These are phyloP conservation scores for Sutorius eximius DNA, from an alignment of 1,284 basidiomycete genomes.

Conservation along the genomic window DNA sequence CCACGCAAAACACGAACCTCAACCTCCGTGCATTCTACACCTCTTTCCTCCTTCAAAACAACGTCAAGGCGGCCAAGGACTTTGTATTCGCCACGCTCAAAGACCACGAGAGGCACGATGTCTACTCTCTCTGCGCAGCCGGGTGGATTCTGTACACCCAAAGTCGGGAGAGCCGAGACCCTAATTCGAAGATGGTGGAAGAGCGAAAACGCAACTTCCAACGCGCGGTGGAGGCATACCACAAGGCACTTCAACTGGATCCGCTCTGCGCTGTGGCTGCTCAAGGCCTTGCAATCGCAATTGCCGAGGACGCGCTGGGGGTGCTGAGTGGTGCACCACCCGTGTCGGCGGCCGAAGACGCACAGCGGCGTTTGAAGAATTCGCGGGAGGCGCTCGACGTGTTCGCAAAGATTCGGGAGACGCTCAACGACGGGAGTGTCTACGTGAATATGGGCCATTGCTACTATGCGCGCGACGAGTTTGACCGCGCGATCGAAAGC, in stretches of 20 bases:
- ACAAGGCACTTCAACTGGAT: slow-evolving; percentile 83
- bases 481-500: slow-evolving; percentile 90
- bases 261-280: slow-evolving; percentile 86
- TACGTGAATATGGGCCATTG: slow-evolving; percentile 96
- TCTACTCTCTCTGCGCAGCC: slow-evolving; percentile 88
- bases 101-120: slow-evolving; percentile 79
- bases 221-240: slow-evolving; percentile 85
- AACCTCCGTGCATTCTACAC: slow-evolving; percentile 86
- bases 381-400: slow-evolving; percentile 83
- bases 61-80: slow-evolving; percentile 74
- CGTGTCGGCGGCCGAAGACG: slow-evolving; percentile 58
- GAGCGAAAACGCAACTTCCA: slow-evolving; percentile 79
- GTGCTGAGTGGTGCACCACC: slow-evolving; percentile 53
- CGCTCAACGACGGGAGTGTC: slow-evolving; percentile 80
- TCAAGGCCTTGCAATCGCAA: slow-evolving; percentile 88
- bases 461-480: slow-evolving; percentile 88
- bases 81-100: slow-evolving; percentile 85
- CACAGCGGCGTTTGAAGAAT: slow-evolving; percentile 62
- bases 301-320: slow-evolving; percentile 86
- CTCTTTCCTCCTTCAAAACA: slow-evolving; percentile 81
- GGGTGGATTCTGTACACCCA: slow-evolving; percentile 84
- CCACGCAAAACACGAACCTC: slow-evolving; percentile 67
- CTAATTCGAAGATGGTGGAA: slow-evolving; percentile 55
- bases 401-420: slow-evolving; percentile 87
- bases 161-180: slow-evolving; percentile 74